These are phyloP conservation scores for Aristolochia californica DNA, from an alignment of 164 flowering plant genomes.

Conservation along the genomic window DNA sequence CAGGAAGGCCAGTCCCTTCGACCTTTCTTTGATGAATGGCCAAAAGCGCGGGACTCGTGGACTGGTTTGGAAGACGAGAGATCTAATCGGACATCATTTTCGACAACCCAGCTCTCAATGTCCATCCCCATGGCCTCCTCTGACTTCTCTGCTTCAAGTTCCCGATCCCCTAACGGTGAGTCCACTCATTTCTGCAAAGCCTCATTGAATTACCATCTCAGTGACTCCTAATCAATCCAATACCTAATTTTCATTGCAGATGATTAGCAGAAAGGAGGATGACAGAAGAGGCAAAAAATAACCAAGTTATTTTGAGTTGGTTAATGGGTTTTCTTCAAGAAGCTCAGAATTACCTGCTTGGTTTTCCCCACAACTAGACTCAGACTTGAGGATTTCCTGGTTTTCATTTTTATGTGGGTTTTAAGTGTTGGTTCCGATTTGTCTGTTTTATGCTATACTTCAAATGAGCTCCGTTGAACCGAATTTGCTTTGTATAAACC, in stretches of 20 bases:
- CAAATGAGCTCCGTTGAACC: too few relatives aligned
- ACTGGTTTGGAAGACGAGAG: slow-evolving; percentile 58
- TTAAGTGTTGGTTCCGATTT: too few relatives aligned
- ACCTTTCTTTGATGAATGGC: slow-evolving; percentile 87
- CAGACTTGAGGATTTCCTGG: too few relatives aligned
- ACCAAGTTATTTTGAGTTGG: too few relatives aligned
- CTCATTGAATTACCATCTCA: too few relatives aligned
- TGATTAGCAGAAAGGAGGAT: neutral
- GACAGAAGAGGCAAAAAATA: too few relatives aligned
- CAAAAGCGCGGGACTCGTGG: slow-evolving; percentile 68
- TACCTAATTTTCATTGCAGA: neutral
- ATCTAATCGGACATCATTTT: slow-evolving; percentile 53
- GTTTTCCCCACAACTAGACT: too few relatives aligned
- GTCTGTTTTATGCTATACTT: too few relatives aligned
- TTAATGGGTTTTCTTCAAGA: too few relatives aligned
- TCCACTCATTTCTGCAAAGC: slow-evolving; percentile 4
- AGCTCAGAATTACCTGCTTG: too few relatives aligned
- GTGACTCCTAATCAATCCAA: neutral
- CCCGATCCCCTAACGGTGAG: slow-evolving; percentile 63
- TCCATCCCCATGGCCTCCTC: slow-evolving; percentile 67
- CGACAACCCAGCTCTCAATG: slow-evolving; percentile 81
- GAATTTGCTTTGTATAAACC: too few relatives aligned
- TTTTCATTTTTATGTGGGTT: too few relatives aligned
- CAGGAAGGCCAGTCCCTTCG: slow-evolving; percentile 63
- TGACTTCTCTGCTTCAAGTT: slow-evolving; percentile 52